Conservation (phyloP, 495 filamentous ascomycete species). For the Penicillium bialowiezense region DNA sequence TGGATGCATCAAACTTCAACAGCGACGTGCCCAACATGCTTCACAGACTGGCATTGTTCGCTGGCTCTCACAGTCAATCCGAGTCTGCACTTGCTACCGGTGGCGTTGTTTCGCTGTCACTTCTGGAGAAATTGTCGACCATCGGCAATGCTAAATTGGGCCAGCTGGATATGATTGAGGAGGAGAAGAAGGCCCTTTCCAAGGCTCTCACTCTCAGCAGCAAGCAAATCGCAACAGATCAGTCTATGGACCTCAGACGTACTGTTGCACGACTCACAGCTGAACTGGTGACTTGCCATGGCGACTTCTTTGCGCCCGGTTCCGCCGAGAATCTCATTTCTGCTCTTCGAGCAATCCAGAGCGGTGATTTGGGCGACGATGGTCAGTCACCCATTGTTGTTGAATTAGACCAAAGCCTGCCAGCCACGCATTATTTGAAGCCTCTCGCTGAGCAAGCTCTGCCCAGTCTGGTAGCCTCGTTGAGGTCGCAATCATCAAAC, state of each 20-base stretch:
- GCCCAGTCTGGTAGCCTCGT: constrained; percentile 29
- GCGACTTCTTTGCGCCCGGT: constrained; percentile 33
- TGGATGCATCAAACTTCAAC: constrained; percentile 31
- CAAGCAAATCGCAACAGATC: constrained; percentile 45
- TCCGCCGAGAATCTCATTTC: constrained; percentile 27
- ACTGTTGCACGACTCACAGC: constrained; percentile 46
- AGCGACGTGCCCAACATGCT: constrained; percentile 35
- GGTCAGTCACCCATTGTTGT: constrained; percentile 14
- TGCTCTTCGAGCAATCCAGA: constrained; percentile 23
- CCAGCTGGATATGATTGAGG: constrained; percentile 61
- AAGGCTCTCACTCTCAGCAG: constrained; percentile 48
- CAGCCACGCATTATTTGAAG: constrained; percentile 35
- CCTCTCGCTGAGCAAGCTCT: constrained; percentile 29
- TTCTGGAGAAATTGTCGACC: constrained; percentile 55
- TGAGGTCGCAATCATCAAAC: constrained; percentile 13
- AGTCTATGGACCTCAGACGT: constrained; percentile 44
- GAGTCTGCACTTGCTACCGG: constrained; percentile 42
- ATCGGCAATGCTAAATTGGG: constrained; percentile 54
- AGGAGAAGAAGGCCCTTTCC: constrained; percentile 62
- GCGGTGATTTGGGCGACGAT: constrained; percentile 7
- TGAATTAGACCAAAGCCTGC: constrained; percentile 21
- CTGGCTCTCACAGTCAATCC: constrained; percentile 26
- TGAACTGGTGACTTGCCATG: constrained; percentile 45
- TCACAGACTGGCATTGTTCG: constrained; percentile 36
- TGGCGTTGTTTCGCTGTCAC: constrained; percentile 50